These are phyloP conservation scores for Drechslera avenae DNA, from an alignment of 2,329 filamentous ascomycete species.

Conservation along the genomic window DNA sequence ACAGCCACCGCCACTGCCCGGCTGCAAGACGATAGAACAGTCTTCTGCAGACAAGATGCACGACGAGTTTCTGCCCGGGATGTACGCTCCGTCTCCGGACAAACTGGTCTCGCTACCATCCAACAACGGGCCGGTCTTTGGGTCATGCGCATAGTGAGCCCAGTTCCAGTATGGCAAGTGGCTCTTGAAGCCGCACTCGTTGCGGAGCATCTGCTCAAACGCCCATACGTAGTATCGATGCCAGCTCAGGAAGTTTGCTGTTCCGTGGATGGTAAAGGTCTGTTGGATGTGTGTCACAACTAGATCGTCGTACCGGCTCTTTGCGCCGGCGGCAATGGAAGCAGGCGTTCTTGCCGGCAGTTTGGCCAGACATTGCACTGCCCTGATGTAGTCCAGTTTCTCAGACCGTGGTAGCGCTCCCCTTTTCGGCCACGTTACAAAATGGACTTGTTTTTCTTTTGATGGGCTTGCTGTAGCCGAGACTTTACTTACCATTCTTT, in stretches of 20 bases:
- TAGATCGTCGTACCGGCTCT: constrained; percentile 41
- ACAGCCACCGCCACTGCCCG: constrained; percentile 61
- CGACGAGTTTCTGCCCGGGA: constrained; percentile 29
- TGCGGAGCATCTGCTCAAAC: constrained; percentile 48
- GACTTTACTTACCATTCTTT: constrained; percentile 50
- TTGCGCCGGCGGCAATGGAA: constrained; percentile 29
- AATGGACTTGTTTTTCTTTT: background rate
- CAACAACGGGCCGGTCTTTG: constrained; percentile 57
- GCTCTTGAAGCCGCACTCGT: constrained; percentile 51
- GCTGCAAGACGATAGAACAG: constrained; percentile 12
- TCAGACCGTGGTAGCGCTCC: constrained; percentile 21
- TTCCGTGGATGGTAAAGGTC: constrained; percentile 36
- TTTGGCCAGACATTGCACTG: constrained; percentile 37
- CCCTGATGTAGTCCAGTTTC: constrained; percentile 37
- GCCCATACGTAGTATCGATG: constrained; percentile 51
- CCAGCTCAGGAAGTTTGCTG: constrained; percentile 43
- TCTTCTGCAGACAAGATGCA: constrained; percentile 26
- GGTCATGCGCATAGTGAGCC: constrained; percentile 54
- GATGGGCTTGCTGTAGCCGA: background rate
- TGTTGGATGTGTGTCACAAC: constrained; percentile 42
- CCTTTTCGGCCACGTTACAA: constrained; percentile 14
- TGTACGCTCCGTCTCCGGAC: constrained; percentile 53
- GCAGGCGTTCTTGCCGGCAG: constrained; percentile 31
- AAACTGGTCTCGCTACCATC: constrained; percentile 57
- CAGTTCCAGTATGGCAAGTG: constrained; percentile 59